phyloP scores from a whole-genome alignment of 129 eudicot genomes.

The Smallanthus sonchifolius region DNA sequence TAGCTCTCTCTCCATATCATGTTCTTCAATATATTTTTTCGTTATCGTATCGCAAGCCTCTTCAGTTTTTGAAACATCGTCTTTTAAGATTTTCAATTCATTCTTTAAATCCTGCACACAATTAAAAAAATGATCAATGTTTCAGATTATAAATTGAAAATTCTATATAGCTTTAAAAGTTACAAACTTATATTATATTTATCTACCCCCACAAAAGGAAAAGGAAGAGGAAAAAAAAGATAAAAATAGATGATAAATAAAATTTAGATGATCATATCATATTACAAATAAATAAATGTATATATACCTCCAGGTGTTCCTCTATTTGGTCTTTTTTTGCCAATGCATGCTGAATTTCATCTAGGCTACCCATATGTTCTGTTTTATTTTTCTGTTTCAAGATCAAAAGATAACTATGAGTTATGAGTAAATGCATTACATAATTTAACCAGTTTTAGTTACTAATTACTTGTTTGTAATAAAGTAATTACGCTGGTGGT shows the following conservation, averaged over 20 bases:
- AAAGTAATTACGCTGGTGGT: no score
- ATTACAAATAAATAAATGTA: background rate
- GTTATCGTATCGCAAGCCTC: constrained; percentile 8
- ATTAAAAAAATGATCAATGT: background rate
- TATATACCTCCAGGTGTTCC: constrained; percentile 44
- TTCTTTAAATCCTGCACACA: constrained; percentile 45
- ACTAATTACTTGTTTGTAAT: no score
- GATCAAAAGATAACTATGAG: constrained; percentile 2
- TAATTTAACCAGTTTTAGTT: no score
- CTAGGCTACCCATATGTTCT: constrained; percentile 46
- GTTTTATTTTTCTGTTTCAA: constrained; percentile 39
- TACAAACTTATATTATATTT: no score
- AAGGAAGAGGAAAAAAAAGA: background rate
- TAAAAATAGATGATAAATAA: no score
- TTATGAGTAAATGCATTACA: background rate
- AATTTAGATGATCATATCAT: background rate
- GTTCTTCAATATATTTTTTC: constrained; percentile 40
- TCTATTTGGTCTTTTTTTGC: constrained; percentile 45
- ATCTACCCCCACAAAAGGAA: background rate
- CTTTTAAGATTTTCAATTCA: constrained; percentile 44
- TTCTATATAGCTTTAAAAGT: no score
- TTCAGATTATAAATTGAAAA: background rate
- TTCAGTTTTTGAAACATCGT: constrained; percentile 35
- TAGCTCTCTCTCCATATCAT: constrained; percentile 33
- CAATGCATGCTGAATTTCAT: constrained; percentile 49